A percentile compares a stretch with the other conserved stretches of the same genome.
Conservation (phyloP, 257 asterid species). For the Solanum etuberosum region DNA sequence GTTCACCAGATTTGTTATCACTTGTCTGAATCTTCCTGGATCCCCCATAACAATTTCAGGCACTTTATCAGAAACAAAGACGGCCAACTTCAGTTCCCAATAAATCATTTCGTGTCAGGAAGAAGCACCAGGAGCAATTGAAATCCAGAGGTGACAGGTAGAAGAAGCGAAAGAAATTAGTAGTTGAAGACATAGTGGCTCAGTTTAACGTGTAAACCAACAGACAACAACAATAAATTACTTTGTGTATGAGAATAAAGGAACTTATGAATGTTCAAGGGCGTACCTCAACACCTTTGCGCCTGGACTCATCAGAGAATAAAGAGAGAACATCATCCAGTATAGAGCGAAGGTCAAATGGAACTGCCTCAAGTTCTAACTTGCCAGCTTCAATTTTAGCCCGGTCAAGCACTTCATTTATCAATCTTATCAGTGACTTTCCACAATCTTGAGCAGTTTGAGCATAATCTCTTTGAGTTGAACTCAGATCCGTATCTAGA, state of each 20-base stretch:
- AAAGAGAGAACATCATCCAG: conserved; percentile 79
- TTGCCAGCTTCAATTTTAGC: conserved; percentile 90
- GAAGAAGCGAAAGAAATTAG: neutral
- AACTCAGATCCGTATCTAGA: conserved; percentile 65
- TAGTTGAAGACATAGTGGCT: neutral
- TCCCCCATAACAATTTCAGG: conserved; percentile 83
- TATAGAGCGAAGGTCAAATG: conserved; percentile 58
- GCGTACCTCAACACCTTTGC: conserved; percentile 77
- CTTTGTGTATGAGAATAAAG: neutral
- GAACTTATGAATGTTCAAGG: neutral
- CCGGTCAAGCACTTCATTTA: conserved; percentile 87
- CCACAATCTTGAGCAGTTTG: conserved; percentile 97
- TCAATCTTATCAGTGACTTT: conserved; percentile 68
- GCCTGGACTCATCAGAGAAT: conserved; percentile 81
- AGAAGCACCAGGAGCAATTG: neutral
- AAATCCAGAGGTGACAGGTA: neutral
- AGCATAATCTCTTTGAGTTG: conserved; percentile 83
- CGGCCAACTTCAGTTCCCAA: conserved; percentile 68
- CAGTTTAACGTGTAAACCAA: neutral
- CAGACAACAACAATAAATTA: neutral
- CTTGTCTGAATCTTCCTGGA: conserved; percentile 95
- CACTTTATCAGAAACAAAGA: conserved; percentile 79
- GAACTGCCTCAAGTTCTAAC: conserved; percentile 80
- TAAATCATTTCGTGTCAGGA: neutral
- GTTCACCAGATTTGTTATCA: conserved; percentile 83